Percentiles rank a stretch among this genome's conserved stretches.
These are phyloP conservation scores for Erodium moschatum DNA, from an alignment of 441 rosid genomes.

Conservation along the genomic window DNA sequence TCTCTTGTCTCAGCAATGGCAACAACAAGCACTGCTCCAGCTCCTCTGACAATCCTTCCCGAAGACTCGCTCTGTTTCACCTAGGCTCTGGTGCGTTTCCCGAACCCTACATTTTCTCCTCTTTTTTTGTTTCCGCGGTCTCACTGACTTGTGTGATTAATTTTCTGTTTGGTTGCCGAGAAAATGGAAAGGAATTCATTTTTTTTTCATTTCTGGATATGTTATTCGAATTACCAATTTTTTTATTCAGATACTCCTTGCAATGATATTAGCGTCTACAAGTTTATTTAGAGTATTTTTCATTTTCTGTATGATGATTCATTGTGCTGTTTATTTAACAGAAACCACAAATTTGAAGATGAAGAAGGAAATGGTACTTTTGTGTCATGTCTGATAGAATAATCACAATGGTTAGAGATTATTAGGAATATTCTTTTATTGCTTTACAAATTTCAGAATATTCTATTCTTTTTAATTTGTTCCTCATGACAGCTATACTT, in stretches of 20 bases:
- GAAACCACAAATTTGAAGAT: neutral
- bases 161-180: constrained; percentile 5
- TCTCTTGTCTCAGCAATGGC: constrained; percentile 15
- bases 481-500: neutral
- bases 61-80: constrained; percentile 44
- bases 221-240: neutral
- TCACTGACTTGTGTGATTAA: neutral
- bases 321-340: neutral
- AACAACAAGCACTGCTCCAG: neutral
- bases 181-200: neutral
- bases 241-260: no score
- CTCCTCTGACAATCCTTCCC: constrained; percentile 25
- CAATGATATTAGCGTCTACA: no score
- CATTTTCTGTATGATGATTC: neutral
- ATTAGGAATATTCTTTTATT: neutral
- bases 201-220: neutral
- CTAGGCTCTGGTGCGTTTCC: constrained; percentile 31
- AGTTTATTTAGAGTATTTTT: no score
- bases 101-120: neutral
- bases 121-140: neutral
- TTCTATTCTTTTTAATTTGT: neutral
- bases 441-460: neutral
- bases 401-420: neutral
- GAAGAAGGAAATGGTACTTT: neutral
- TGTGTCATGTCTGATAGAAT: neutral